Base-by-base conservation (phyloP, 2,329 filamentous ascomycete genomes). In the Colletotrichum kahawae region DNA sequence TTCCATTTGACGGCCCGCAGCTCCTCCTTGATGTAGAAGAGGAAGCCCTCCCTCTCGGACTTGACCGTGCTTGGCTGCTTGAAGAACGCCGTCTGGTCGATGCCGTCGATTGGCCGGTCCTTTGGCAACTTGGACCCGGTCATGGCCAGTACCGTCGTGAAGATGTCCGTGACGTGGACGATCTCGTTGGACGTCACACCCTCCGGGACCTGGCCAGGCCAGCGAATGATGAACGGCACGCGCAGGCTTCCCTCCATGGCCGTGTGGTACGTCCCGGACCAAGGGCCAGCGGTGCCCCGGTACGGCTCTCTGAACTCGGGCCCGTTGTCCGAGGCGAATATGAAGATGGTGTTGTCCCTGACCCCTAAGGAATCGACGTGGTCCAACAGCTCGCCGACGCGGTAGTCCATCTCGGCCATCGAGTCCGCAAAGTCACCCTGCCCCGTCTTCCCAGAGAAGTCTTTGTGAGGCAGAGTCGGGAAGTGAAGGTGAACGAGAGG, bases 241-340 rank as follows among this genome's bases (percentile, higher is more conserved):
- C 83, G 79, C 1, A 84, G 60, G 4, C 82, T 83, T 1, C 82
- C 82, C 36, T 84, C 82, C 83, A 84, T 84, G 2, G 83, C 82
- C 0, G 82, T 84, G 29, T 84, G 82, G 21, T 83, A 84, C 0
- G 83, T 84, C 1, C 82, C 83, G 1, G 79, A 78, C 82, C 82
- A 84, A 0, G 81, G 82, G 0, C 82, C 82, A 0, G 82, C 82
- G 0, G 82, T 84, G 1, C 82, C 82, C 0, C 74, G 77, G 59
- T 83, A 82, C 0, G 82, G 82, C 1, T 77, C 72, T 18, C 82
- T 71, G 43, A 84, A 84, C 68, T 84, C 82, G 0, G 82, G 82
- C 0, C 83, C 83, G 12, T 84, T 84, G 75, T 84, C 83, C 0
- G 83, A 84, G 1, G 82, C 81, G 57, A 84, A 84, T 14, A 84